These are phyloP conservation scores for Quercus lobata DNA, from an alignment of 331 rosid genomes.

Conservation along the genomic window DNA sequence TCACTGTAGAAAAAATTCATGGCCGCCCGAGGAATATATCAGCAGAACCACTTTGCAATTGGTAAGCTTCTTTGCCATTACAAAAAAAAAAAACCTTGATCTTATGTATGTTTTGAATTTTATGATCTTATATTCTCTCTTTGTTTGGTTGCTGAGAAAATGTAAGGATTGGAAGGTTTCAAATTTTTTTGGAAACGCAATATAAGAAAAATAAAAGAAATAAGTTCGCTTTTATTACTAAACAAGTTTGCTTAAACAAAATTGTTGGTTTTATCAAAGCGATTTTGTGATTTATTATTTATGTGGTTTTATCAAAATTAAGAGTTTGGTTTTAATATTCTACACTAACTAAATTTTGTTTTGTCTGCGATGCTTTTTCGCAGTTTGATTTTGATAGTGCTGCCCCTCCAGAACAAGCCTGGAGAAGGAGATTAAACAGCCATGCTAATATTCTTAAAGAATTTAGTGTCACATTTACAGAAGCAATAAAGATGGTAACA, in stretches of 20 bases:
- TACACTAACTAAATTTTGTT: constrained; percentile 13
- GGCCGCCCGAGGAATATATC: constrained; percentile 94
- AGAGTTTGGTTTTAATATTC: not conserved
- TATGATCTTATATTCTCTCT: not conserved
- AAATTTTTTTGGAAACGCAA: not conserved
- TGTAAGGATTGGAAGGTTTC: not conserved
- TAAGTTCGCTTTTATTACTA: not conserved
- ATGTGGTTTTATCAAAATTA: not conserved
- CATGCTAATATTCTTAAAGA: constrained; percentile 93
- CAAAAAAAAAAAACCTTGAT: too few species aligned
- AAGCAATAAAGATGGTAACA: constrained; percentile 93
- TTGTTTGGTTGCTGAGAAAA: constrained; percentile 14
- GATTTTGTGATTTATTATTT: not conserved
- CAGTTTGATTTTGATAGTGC: constrained; percentile 95
- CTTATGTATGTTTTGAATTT: not conserved
- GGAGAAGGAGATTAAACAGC: constrained; percentile 94
- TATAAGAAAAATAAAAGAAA: not conserved
- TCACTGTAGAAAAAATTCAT: constrained; percentile 83
- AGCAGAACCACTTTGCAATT: constrained; percentile 66
- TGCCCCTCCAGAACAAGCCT: constrained; percentile 93
- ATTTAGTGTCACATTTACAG: constrained; percentile 85
- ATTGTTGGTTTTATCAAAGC: not conserved
- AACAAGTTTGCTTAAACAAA: too few species aligned
- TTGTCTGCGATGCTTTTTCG: constrained; percentile 11
- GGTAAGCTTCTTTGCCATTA: constrained; percentile 31